A percentile compares a stretch with the other conserved stretches of the same genome.
These are phyloP conservation scores for Podospora bellae-mahoneyi DNA, from an alignment of 495 filamentous ascomycete genomes.

Conservation along the genomic window DNA sequence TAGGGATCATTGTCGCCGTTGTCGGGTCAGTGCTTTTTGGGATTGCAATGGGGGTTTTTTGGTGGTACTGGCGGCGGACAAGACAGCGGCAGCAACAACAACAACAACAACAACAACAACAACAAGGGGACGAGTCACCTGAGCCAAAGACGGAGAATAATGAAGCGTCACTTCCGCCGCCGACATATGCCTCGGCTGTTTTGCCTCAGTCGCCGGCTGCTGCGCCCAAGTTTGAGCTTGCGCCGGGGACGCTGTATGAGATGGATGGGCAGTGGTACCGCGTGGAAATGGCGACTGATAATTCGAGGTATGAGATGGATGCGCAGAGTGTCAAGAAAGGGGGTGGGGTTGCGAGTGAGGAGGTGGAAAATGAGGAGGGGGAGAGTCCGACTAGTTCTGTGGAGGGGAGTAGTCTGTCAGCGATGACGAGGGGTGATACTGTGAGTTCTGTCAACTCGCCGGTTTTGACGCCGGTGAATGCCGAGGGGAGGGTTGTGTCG, in stretches of 20 bases:
- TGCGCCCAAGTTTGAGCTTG: background rate
- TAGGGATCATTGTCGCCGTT: conserved; percentile 27
- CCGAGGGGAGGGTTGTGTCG: background rate
- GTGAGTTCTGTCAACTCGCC: background rate
- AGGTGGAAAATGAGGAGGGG: background rate
- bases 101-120: background rate
- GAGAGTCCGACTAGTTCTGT: background rate
- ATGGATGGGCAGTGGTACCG: conserved; percentile 26
- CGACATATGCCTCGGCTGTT: background rate
- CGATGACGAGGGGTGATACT: background rate
- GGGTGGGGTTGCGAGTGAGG: background rate
- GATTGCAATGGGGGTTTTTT: conserved; percentile 13
- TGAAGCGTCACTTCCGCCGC: background rate
- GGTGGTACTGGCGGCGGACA: conserved; percentile 22
- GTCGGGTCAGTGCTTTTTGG: conserved; percentile 21
- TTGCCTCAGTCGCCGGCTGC: background rate
- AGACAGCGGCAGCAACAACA: background rate
- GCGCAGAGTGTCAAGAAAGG: background rate
- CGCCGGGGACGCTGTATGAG: conserved; percentile 19
- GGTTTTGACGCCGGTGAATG: background rate
- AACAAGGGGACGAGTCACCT: background rate
- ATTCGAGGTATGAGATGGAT: conserved; percentile 28
- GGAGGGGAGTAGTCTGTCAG: background rate
- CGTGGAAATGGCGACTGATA: conserved; percentile 25
- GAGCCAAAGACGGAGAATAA: background rate